Conservation (phyloP, 1,284 basidiomycete species). For the Cryptococcus hybrid region DNA sequence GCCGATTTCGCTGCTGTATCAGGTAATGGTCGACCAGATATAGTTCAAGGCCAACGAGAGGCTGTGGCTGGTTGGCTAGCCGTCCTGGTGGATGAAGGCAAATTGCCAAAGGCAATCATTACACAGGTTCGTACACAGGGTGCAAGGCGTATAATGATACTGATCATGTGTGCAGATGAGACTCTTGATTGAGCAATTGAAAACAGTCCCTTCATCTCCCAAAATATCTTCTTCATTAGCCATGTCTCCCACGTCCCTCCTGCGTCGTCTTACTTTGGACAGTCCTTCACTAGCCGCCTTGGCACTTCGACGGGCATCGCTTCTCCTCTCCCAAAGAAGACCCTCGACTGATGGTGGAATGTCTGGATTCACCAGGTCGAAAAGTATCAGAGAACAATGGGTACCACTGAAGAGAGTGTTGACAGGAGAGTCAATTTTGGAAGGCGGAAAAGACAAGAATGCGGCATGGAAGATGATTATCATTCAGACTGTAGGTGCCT, state of each 20-base stretch:
- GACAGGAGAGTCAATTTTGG: slow-evolving; percentile 43
- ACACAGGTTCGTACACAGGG: slow-evolving; percentile 31
- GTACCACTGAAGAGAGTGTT: slow-evolving; percentile 39
- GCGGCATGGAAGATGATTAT: slow-evolving; percentile 50
- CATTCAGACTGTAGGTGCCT: slow-evolving; percentile 34
- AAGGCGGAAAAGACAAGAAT: slow-evolving; percentile 50
- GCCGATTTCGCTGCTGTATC: slow-evolving; percentile 46
- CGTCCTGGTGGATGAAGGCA: slow-evolving; percentile 32
- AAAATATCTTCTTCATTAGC: slow-evolving; percentile 18
- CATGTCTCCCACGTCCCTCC: slow-evolving; percentile 26
- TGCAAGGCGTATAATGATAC: neutral
- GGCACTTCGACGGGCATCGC: slow-evolving; percentile 22
- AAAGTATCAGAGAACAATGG: slow-evolving; percentile 21
- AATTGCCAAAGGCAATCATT: slow-evolving; percentile 28
- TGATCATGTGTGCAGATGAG: slow-evolving; percentile 22
- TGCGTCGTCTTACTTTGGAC: slow-evolving; percentile 27
- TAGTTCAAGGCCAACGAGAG: slow-evolving; percentile 19
- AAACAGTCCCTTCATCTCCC: slow-evolving; percentile 14
- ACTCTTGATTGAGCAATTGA: slow-evolving; percentile 41
- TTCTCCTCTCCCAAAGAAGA: slow-evolving; percentile 14
- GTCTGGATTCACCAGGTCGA: slow-evolving; percentile 15
- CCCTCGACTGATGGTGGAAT: slow-evolving; percentile 27
- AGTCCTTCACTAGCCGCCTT: slow-evolving; percentile 25
- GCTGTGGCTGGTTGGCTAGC: slow-evolving; percentile 28
- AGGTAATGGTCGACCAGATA: slow-evolving; percentile 17